A percentile compares a stretch with the other conserved stretches of the same genome.
Evolutionary conservation across 2,329 filamentous ascomycete genomes (phyloP).

Genomic region (Penicillium corylophilum): DNA sequence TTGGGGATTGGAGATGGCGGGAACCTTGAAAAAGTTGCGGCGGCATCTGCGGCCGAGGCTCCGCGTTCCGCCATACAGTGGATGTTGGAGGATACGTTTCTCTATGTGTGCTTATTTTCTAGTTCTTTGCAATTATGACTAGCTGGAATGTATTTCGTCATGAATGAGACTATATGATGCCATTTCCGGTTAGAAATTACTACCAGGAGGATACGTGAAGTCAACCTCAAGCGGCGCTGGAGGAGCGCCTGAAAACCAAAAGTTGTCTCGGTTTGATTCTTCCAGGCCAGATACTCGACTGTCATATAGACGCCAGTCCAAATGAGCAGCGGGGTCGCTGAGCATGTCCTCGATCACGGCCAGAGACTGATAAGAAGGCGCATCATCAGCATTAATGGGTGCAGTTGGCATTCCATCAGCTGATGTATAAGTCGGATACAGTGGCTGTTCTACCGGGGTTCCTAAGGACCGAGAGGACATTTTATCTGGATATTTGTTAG

Average conservation of each 20-base stretch:
- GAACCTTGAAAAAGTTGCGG: not conserved
- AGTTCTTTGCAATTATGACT: too few species aligned
- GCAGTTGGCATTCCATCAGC: not conserved
- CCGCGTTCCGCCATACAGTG: not conserved
- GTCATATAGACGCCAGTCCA: slow-evolving; percentile 31
- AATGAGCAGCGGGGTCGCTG: slow-evolving; percentile 28
- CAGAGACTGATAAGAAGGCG: slow-evolving; percentile 15
- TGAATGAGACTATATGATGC: not conserved
- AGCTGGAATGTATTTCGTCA: too few species aligned
- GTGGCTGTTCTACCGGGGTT: slow-evolving; percentile 4
- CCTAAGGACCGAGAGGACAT: not conserved
- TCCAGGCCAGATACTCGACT: slow-evolving; percentile 15
- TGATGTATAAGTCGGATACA: not conserved
- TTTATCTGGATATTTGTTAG: slow-evolving; percentile 4
- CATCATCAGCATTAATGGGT: slow-evolving; percentile 2
- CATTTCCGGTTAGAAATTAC: not conserved
- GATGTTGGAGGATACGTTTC: not conserved
- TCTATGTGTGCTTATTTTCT: too few species aligned
- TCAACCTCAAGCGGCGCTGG: slow-evolving; percentile 1
- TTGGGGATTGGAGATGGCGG: not conserved
- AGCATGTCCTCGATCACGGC: slow-evolving; percentile 37
- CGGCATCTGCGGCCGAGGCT: slow-evolving; percentile 18
- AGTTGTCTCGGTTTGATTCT: slow-evolving; percentile 9
- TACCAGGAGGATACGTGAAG: not conserved
- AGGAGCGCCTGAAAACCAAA: slow-evolving; percentile 8